Base-by-base conservation (phyloP, 2,329 filamentous ascomycete species). In the Pleurostoma richardsiae region DNA sequence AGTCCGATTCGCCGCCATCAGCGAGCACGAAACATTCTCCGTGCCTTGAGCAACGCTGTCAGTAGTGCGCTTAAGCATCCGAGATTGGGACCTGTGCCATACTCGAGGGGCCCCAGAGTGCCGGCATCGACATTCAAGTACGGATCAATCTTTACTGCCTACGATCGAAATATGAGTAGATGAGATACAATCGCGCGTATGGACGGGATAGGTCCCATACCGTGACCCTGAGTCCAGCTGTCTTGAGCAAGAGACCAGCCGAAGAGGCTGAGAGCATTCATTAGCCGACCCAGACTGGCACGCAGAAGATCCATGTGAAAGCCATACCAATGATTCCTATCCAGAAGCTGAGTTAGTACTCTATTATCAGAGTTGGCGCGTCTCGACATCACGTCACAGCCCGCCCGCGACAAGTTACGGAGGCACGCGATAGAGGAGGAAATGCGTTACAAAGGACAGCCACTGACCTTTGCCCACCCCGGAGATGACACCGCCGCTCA, bases 21-120 rank as follows among this genome's bases (percentile, higher is more conserved):
- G 42, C 39, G 19, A 94, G 79, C 42, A 96, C 91, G 62, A 92
- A 96, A 56, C 87, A 86, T 70, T 96, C 91, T 54, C 91, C 91
- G 63, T 95, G 90, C 66, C 83, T 87, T 51, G 31, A 31, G 46
- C 11, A 30, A n/a, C 39, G 39, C 30, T 30, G 41, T 39, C 39
- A n/a, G 10, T 29, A 41, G 26, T 8, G 45, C 19, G 26, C 10
- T 33, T 27, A 42, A 42, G 38, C 27, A 33, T 30, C 30, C 30
- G 43, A 30, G 19, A 19, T 19, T 8, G 29, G 29, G 19, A 4
- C 29, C 19, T 29, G 29, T 28, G 4, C 55, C 55, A 41, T 55
- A 63, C 59, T 70, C 68, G 30, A 59, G 59, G 4, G 69, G 68
- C 49, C 61, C 60, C 61, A 71, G 62, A 29, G 63, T 59, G 41